A percentile compares a stretch with the other conserved stretches of the same genome.
Evolutionary conservation across 371 early-diverging fungal species (phyloP).

Genomic region (Rhizopus stolonifer): DNA sequence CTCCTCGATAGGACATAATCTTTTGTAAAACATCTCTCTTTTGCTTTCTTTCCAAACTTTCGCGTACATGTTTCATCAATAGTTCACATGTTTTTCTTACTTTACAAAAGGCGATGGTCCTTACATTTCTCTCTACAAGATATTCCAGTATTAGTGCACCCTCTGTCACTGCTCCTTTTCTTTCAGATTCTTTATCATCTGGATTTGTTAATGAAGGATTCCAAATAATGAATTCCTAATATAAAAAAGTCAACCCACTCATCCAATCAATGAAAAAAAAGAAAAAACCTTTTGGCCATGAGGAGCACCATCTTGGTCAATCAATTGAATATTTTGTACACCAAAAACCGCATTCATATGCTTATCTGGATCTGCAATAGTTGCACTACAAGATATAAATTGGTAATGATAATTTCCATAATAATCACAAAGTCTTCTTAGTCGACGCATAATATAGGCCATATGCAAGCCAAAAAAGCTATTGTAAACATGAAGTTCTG

Average conservation of each 20-base stretch:
- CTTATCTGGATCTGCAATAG: slow-evolving; percentile 55
- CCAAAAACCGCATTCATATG: slow-evolving; percentile 48
- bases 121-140: slow-evolving; percentile 30
- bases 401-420: slow-evolving; percentile 46
- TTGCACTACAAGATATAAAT: slow-evolving; percentile 67
- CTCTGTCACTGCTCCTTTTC: slow-evolving; percentile 32
- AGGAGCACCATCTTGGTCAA: slow-evolving; percentile 46
- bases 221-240: slow-evolving; percentile 45
- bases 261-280: neutral
- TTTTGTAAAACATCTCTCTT: slow-evolving; percentile 22
- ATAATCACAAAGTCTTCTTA: slow-evolving; percentile 57
- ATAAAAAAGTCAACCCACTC: too few relatives aligned
- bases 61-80: slow-evolving; percentile 45
- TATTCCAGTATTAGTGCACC: slow-evolving; percentile 38
- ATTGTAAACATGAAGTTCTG: slow-evolving; percentile 76
- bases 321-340: slow-evolving; percentile 25
- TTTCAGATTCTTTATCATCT: slow-evolving; percentile 5
- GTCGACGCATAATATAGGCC: slow-evolving; percentile 64
- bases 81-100: slow-evolving; percentile 49
- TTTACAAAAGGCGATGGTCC: slow-evolving; percentile 58
- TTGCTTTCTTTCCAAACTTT: slow-evolving; percentile 31
- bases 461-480: slow-evolving; percentile 71
- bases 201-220: slow-evolving; percentile 33
- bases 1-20: slow-evolving; percentile 63
- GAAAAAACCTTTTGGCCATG: slow-evolving; percentile 29